Percentiles rank a stretch among this genome's conserved stretches.
phyloP scores from a whole-genome alignment of 2,329 filamentous ascomycete species.

The Pseudogymnoascus verrucosus region DNA sequence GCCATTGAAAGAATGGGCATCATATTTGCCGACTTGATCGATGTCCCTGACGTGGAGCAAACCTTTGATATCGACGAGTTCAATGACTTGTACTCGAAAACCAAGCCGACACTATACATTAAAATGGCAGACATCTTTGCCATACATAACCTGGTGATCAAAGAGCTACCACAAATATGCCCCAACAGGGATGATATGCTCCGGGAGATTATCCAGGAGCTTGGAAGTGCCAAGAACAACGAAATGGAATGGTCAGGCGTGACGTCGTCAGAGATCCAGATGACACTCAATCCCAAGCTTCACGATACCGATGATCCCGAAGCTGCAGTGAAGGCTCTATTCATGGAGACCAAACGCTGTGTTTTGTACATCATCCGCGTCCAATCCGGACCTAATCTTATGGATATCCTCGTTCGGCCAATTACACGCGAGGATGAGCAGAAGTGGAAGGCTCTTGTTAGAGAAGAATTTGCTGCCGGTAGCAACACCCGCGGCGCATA shows the following conservation, averaged over 20 bases:
- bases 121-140: slow-evolving; percentile 97
- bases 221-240: slow-evolving; percentile 93
- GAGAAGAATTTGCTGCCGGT: slow-evolving; percentile 68
- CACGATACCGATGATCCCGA: slow-evolving; percentile 90
- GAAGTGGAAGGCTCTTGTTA: slow-evolving; percentile 74
- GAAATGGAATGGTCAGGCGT: slow-evolving; percentile 87
- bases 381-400: slow-evolving; percentile 82
- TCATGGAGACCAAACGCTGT: slow-evolving; percentile 97
- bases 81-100: slow-evolving; percentile 94
- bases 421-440: slow-evolving; percentile 81
- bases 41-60: slow-evolving; percentile 75
- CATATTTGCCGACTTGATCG: slow-evolving; percentile 70
- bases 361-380: slow-evolving; percentile 96
- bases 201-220: slow-evolving; percentile 83
- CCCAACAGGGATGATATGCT: slow-evolving; percentile 77
- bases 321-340: slow-evolving; percentile 81
- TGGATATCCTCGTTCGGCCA: slow-evolving; percentile 90
- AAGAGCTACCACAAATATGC: slow-evolving; percentile 70
- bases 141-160: slow-evolving; percentile 79
- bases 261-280: slow-evolving; percentile 73
- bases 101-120: slow-evolving; percentile 97
- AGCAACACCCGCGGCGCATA: slow-evolving; percentile 74
- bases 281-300: slow-evolving; percentile 83
- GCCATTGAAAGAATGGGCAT: slow-evolving; percentile 71
- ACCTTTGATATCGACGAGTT: slow-evolving; percentile 99